Evolutionary conservation across 192 early-diverging fungal genomes (phyloP).

Genomic region (Physocladia obscura): DNA sequence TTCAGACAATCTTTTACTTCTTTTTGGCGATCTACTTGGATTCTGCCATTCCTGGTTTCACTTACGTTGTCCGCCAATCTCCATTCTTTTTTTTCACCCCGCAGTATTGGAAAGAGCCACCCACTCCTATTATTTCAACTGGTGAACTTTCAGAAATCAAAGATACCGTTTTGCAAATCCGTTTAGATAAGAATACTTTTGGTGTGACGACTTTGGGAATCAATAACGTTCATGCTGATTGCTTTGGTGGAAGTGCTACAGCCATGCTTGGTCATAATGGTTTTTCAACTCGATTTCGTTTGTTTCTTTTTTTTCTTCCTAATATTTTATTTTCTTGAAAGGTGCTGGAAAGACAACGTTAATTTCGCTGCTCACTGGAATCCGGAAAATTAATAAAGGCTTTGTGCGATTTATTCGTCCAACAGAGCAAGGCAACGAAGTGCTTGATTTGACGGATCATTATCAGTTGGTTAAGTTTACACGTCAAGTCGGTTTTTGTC

Average conservation of each 20-base stretch:
- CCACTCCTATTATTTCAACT: not conserved
- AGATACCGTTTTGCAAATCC: not conserved
- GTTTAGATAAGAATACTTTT: not conserved
- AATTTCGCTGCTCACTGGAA: not conserved
- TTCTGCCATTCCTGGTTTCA: not conserved
- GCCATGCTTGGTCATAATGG: not conserved
- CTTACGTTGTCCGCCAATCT: not conserved
- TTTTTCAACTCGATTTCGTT: too few species aligned
- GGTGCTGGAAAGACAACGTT: not conserved
- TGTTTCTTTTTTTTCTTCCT: too few species aligned
- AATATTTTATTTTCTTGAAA: too few species aligned
- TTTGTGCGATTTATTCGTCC: not conserved
- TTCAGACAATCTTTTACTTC: not conserved
- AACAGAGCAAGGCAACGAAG: not conserved
- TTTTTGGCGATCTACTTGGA: not conserved
- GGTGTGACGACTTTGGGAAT: not conserved
- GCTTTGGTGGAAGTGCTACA: not conserved
- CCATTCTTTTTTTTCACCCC: not conserved
- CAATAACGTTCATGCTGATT: not conserved
- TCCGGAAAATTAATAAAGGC: not conserved
- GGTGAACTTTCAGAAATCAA: not conserved
- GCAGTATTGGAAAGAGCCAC: not conserved
- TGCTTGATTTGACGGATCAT: not conserved
- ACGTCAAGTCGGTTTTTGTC: not conserved
- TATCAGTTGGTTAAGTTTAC: not conserved